Evolutionary conservation across 257 asterid genomes (phyloP), one percentile per base, ranked within the genome.

Genomic region (Scutellaria minor): DNA sequence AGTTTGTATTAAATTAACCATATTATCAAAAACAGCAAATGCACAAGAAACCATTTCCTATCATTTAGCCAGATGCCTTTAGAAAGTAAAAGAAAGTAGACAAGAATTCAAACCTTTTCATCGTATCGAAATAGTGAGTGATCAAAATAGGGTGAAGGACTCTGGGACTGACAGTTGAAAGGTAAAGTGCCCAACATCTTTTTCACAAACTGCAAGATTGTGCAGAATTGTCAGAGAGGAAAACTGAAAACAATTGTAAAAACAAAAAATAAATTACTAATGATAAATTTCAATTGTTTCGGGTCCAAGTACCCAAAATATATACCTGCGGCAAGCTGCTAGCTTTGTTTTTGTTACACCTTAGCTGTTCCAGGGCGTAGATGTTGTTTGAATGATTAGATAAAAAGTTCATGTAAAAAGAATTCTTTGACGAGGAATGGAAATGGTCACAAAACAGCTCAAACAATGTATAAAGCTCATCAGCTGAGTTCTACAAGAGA

Each of bases 101-200:
- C 57, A 62, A 63, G 56, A 76, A 64, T 40, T 78, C 52, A 68
- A 5, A 94, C 99, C 98, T 94, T 94, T 73, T 94, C 99, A 77
- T 94, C 98, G 45, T 87, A 91, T 67, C 99, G 88, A 82, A 87
- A 94, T 75, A 94, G 96, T 63, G 97, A 84, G 69, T 94, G 98
- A 64, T 94, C 98, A 64, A 94, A 94, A 76, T 94, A 94, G 27
- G 99, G 95, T n/a, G 99, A 94, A 22, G 98, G 98, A 68, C 99
- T 94, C 83, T 83, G 96, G 63, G 97, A 91, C 82, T 94, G 99
- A 66, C 97, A 94, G 75, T 84, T 83, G 75, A 78, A 79, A 65
- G 98, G 98, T 83, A 94, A 75, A 72, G 86, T 70, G 77, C 86
- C 70, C 64, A 94, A 73, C 88, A 94, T 86, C 88, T 85, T 91